A percentile compares a stretch with the other conserved stretches of the same genome.
Evolutionary conservation across 352 stramenopile genomes (phyloP).

Genomic region (Plasmopara viticola): DNA sequence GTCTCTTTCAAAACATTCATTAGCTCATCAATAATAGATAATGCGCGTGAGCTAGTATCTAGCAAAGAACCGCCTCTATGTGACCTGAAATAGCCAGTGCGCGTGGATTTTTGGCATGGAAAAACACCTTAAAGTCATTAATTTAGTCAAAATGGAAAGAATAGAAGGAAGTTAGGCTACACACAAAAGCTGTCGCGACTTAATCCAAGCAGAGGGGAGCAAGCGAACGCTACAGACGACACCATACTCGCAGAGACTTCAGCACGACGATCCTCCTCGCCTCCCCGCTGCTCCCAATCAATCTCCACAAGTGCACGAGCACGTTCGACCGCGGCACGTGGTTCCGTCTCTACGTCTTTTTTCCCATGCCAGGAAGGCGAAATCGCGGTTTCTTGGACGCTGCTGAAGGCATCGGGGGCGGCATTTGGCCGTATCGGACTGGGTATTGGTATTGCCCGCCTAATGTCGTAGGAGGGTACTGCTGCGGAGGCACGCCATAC

Average conservation of each 20-base stretch:
- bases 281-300: slow-evolving; percentile 9
- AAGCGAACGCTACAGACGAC: slow-evolving; percentile 22
- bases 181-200: slow-evolving; percentile 16
- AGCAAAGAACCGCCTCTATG: too few relatives aligned
- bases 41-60: background rate
- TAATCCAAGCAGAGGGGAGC: slow-evolving; percentile 10
- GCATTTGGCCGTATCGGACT: slow-evolving; percentile 41
- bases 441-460: slow-evolving; percentile 67
- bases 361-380: slow-evolving; percentile 54
- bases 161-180: slow-evolving; percentile 24
- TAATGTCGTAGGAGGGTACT: too few relatives aligned
- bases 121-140: slow-evolving; percentile 30
- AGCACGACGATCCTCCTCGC: slow-evolving; percentile 10
- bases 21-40: slow-evolving; percentile 21
- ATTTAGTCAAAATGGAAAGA: slow-evolving; percentile 38
- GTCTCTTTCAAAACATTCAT: slow-evolving; percentile 97
- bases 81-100: too few relatives aligned
- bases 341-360: slow-evolving; percentile 66
- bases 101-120: background rate
- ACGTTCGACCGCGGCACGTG: slow-evolving; percentile 9
- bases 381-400: slow-evolving; percentile 66
- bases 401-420: slow-evolving; percentile 44
- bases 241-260: slow-evolving; percentile 17
- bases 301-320: slow-evolving; percentile 13
- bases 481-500: slow-evolving; percentile 12